Evolutionary conservation across 805 yeast genomes (phyloP).

Genomic region (Candida awuae): DNA sequence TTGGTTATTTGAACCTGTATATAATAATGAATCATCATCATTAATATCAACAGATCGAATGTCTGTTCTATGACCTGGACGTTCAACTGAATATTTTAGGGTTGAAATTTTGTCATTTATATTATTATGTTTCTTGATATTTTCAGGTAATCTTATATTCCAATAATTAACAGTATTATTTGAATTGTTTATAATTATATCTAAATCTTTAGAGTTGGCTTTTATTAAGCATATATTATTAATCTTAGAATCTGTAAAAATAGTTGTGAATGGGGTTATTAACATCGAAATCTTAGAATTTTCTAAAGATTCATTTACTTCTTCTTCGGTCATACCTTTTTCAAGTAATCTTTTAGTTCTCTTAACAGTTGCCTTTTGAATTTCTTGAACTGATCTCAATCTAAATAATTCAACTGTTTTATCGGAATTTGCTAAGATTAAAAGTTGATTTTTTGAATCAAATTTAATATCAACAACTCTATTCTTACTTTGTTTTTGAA

Average conservation of each 20-base stretch:
- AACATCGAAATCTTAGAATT: slow-evolving; percentile 46
- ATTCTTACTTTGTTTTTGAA: slow-evolving; percentile 70
- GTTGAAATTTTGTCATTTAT: slow-evolving; percentile 32
- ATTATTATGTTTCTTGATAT: slow-evolving; percentile 40
- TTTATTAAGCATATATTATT: slow-evolving; percentile 60
- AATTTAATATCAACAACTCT: slow-evolving; percentile 59
- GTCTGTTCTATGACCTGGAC: slow-evolving; percentile 85
- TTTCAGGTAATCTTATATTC: slow-evolving; percentile 48
- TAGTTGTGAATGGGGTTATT: slow-evolving; percentile 58
- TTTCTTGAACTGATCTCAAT: slow-evolving; percentile 67
- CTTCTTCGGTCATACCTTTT: slow-evolving; percentile 56
- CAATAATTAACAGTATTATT: slow-evolving; percentile 73
- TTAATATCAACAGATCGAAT: slow-evolving; percentile 77
- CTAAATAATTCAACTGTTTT: slow-evolving; percentile 74
- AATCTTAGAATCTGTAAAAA: slow-evolving; percentile 60
- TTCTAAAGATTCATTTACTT: slow-evolving; percentile 42
- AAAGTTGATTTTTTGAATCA: slow-evolving; percentile 37
- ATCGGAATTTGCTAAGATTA: slow-evolving; percentile 73
- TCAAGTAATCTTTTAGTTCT: slow-evolving; percentile 73
- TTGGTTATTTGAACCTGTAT: slow-evolving; percentile 85
- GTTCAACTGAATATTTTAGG: slow-evolving; percentile 54
- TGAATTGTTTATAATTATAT: slow-evolving; percentile 55
- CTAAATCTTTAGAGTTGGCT: slow-evolving; percentile 40
- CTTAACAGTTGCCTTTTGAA: slow-evolving; percentile 65
- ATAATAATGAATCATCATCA: slow-evolving; percentile 69